Evolutionary conservation across 2,329 filamentous ascomycete genomes (phyloP), one percentile per base, ranked within the genome.

Genomic region (Bertia moriformis): DNA sequence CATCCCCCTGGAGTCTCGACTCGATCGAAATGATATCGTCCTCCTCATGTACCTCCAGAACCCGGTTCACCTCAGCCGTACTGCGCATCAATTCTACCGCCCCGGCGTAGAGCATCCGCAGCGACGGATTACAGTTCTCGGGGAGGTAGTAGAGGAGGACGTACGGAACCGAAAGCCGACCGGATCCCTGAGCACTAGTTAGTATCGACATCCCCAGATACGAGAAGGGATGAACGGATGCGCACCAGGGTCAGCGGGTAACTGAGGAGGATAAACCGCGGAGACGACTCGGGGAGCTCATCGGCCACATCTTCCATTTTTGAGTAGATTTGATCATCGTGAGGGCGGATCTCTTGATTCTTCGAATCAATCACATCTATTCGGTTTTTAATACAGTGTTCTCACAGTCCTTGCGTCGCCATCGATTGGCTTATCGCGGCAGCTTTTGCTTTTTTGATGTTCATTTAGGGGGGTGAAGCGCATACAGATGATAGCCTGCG

Each of bases 401-500:
- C 10, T n/a, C n/a, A n/a, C 10, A n/a, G 10, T 10, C 24, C 24
- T 29, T 29, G 24, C 24, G 24, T 29, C 24, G 24, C 10, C 24
- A 29, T 10, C 24, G 24, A 10, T 10, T 29, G 24, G 24, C 24
- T 29, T 29, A n/a, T 29, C 24, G 24, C n/a, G 24, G 24, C 24
- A 29, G 24, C 24, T n/a, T n/a, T n/a, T n/a, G n/a, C n/a, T n/a
- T n/a, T n/a, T n/a, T n/a, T n/a, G n/a, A n/a, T n/a, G n/a, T n/a
- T n/a, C n/a, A n/a, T n/a, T n/a, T n/a, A n/a, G n/a, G 24, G 24
- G n/a, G n/a, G n/a, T 29, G 24, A n/a, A n/a, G 10, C 10, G 10
- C 79, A 61, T 83, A 96, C 91, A 96, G 49, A 98, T 93, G 45
- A 93, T 78, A 44, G 88, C 91, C 65, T 95, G 86, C 0, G 88